Evolutionary conservation across 768 basidiomycete species (phyloP).

Genomic region (Amanita pallidorosea): DNA sequence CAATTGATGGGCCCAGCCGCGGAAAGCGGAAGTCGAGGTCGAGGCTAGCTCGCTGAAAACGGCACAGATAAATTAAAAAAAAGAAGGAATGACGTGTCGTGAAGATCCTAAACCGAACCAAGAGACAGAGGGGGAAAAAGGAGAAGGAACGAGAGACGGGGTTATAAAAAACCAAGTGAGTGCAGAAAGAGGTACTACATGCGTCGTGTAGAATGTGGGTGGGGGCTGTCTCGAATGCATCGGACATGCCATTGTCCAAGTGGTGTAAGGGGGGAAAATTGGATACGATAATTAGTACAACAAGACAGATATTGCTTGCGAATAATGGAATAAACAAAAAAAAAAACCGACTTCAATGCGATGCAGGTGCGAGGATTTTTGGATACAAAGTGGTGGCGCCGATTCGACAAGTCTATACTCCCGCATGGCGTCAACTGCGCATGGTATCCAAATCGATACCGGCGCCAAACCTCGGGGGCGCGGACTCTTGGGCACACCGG

Average conservation of each 20-base stretch:
- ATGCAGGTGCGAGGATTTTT: background rate
- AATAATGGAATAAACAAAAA: constrained; percentile 6
- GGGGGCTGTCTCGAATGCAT: too few relatives aligned
- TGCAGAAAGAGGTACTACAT: too few relatives aligned
- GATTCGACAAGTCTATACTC: too few relatives aligned
- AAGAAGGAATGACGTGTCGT: background rate
- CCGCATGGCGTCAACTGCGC: constrained; percentile 20
- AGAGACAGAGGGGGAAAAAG: too few relatives aligned
- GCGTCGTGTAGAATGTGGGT: too few relatives aligned
- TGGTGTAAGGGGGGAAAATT: background rate
- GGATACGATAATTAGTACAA: constrained; percentile 3
- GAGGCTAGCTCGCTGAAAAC: background rate
- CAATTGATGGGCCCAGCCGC: too few relatives aligned
- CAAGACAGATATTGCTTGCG: constrained; percentile 5
- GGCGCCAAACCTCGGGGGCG: constrained; percentile 23
- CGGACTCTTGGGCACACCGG: constrained; percentile 8
- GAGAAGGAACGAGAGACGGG: too few relatives aligned
- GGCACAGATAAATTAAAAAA: background rate
- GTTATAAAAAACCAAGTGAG: too few relatives aligned
- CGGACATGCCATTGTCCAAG: too few relatives aligned
- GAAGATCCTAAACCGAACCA: too few relatives aligned
- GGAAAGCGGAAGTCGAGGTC: background rate
- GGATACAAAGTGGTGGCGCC: background rate
- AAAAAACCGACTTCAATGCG: background rate
- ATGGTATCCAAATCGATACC: constrained; percentile 30